Base-by-base conservation (phyloP, 306 rosid species). In the Fragaria ananassa region DNA sequence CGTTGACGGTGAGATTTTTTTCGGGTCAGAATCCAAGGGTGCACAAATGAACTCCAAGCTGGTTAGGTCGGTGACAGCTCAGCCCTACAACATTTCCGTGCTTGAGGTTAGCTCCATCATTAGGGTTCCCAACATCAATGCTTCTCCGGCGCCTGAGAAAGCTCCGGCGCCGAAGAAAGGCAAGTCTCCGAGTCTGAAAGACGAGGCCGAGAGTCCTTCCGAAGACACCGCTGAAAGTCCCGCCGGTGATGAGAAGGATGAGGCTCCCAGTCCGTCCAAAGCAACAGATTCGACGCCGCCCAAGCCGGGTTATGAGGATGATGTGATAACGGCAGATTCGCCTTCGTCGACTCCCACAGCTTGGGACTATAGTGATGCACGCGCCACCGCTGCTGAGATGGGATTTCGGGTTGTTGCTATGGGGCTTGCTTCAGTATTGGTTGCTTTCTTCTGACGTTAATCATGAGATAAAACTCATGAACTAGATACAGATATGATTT, bases 11-110 rank as follows among this genome's bases (percentile, higher is more conserved):
- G 86, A 81, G 35, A 27, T 84, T 0, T 83, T 81, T 0, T 88
- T 91, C 6, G 79, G 82, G 0, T 82, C 97, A 0, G 91, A 87
- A 1, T 83, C 10, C 1, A 18, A 61, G 2, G 88, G 89, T 4
- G 57, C 84, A 0, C 19, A 63, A 0, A 0, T 44, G 7, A 14
- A 70, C 29, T 0, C 79, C 3, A 46, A 50, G 18, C 64, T 91
- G 18, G 87, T 88, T 19, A 70, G 15, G 25, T 65, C 85, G 13
- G 84, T 88, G 6, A 60, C 15, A 0, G 11, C 82, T n/a, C 64
- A 83, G 70, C 85, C 90, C 4, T 81, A 81, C 73, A 85, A 84
- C 54, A 67, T 92, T 67, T 87, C 92, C 39, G 74, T 90, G 4
- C 81, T 90, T 15, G 80, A 90, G 25, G 73, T 92, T 18, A 5